phyloP scores from a whole-genome alignment of 306 rosid species.

The Hippophae rhamnoides region DNA sequence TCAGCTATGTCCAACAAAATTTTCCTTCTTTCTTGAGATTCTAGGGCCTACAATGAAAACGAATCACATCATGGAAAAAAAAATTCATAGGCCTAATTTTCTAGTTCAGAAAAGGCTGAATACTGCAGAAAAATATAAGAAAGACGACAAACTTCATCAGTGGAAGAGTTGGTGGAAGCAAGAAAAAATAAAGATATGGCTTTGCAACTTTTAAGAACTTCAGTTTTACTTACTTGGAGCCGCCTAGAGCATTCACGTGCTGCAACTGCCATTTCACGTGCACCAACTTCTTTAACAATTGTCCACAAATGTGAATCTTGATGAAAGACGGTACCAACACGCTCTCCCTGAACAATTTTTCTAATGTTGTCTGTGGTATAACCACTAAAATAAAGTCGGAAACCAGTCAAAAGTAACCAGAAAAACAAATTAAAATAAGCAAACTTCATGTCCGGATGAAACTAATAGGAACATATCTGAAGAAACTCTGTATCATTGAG shows the following conservation, averaged over 20 bases:
- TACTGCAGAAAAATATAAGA: not conserved
- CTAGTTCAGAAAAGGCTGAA: not conserved
- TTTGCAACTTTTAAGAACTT: conserved; percentile 2
- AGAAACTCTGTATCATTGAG: not conserved
- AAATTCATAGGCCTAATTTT: not conserved
- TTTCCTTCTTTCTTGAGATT: conserved; percentile 49
- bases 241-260: conserved; percentile 57
- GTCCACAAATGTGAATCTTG: conserved; percentile 80
- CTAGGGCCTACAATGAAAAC: conserved; percentile 32
- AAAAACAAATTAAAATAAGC: not conserved
- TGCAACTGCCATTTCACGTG: conserved; percentile 73
- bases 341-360: conserved; percentile 68
- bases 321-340: conserved; percentile 76
- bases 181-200: conserved; percentile 7
- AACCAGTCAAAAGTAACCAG: conserved; percentile 15
- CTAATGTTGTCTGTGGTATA: conserved; percentile 62
- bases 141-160: not conserved
- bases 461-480: not conserved
- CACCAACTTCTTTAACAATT: conserved; percentile 45
- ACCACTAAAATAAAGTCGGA: conserved; percentile 39
- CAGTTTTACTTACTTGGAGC: conserved; percentile 42
- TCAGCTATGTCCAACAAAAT: conserved; percentile 66
- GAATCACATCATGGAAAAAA: conserved; percentile 5
- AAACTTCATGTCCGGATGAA: not conserved
- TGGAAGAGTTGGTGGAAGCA: not conserved